These are phyloP conservation scores for Bisporella sp. DNA, from an alignment of 2,329 filamentous ascomycete species.

Conservation along the genomic window DNA sequence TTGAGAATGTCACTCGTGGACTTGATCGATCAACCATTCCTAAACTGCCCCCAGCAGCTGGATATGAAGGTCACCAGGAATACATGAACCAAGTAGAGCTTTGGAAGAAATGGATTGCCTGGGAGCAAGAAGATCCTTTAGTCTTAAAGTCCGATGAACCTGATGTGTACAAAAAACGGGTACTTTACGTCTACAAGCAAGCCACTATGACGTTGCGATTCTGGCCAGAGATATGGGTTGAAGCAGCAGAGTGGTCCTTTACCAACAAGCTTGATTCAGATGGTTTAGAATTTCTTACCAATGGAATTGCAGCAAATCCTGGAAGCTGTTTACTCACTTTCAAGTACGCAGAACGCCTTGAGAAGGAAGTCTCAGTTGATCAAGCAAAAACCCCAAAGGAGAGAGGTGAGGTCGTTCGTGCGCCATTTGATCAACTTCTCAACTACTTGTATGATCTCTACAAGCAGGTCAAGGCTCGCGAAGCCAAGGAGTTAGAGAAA, in stretches of 20 bases:
- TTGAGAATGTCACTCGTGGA: conserved; percentile 81
- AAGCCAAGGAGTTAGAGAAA: conserved; percentile 49
- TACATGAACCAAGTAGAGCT: conserved; percentile 77
- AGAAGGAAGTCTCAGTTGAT: conserved; percentile 68
- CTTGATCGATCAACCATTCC: conserved; percentile 74
- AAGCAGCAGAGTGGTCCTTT: conserved; percentile 89
- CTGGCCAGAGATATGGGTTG: conserved; percentile 93
- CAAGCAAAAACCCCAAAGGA: conserved; percentile 61
- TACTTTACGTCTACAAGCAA: conserved; percentile 89
- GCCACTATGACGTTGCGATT: conserved; percentile 89
- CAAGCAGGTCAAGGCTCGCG: conserved; percentile 61
- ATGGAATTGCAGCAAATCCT: conserved; percentile 83
- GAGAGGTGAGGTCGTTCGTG: conserved; percentile 59
- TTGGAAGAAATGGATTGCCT: conserved; percentile 91
- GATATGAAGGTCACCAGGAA: conserved; percentile 81
- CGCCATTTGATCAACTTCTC: conserved; percentile 76
- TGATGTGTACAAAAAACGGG: conserved; percentile 65
- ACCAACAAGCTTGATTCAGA: conserved; percentile 65
- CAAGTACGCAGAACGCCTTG: conserved; percentile 81
- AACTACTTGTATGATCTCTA: conserved; percentile 84
- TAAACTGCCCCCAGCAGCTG: conserved; percentile 71
- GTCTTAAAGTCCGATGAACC: conserved; percentile 78
- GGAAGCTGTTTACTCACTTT: conserved; percentile 89
- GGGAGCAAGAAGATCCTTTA: conserved; percentile 90
- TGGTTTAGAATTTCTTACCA: conserved; percentile 60